phyloP scores from a whole-genome alignment of 768 basidiomycete genomes.

The Termitomyces sp. region DNA sequence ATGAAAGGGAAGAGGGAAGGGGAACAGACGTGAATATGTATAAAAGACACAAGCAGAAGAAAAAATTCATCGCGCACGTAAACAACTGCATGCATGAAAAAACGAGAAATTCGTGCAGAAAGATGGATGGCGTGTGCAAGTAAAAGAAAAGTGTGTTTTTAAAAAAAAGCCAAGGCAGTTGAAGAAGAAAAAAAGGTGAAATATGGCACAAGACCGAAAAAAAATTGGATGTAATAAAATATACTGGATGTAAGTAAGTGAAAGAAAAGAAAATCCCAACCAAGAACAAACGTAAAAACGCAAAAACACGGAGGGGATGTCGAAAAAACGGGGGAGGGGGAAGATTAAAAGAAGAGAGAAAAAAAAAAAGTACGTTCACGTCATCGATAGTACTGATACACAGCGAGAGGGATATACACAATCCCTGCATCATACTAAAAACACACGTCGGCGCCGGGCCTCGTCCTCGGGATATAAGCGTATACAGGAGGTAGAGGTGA shows the following conservation, averaged over 20 bases:
- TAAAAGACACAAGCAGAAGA: not conserved
- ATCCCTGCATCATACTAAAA: constrained; percentile 4
- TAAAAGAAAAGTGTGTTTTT: not conserved
- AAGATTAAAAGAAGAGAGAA: not conserved
- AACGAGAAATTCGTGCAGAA: not conserved
- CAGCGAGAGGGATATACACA: not conserved
- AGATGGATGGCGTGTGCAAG: not conserved
- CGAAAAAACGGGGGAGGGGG: not conserved
- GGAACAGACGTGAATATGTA: not conserved
- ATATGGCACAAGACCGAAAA: not conserved
- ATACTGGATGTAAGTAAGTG: not conserved
- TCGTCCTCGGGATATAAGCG: constrained; percentile 1
- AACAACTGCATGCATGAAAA: not conserved
- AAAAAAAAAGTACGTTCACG: not conserved
- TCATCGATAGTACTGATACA: constrained; percentile 2
- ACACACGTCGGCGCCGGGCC: not conserved
- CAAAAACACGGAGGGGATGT: not conserved
- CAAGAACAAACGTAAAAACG: not conserved
- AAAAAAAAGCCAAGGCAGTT: too few species aligned
- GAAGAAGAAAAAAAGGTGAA: not conserved
- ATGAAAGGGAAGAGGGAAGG: too few species aligned
- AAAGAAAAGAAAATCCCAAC: not conserved
- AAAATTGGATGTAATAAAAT: not conserved
- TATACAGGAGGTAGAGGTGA: not conserved
- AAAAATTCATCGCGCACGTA: not conserved